Conservation (phyloP, 176 grass and related monocot species). For the Carex myosuroides region DNA sequence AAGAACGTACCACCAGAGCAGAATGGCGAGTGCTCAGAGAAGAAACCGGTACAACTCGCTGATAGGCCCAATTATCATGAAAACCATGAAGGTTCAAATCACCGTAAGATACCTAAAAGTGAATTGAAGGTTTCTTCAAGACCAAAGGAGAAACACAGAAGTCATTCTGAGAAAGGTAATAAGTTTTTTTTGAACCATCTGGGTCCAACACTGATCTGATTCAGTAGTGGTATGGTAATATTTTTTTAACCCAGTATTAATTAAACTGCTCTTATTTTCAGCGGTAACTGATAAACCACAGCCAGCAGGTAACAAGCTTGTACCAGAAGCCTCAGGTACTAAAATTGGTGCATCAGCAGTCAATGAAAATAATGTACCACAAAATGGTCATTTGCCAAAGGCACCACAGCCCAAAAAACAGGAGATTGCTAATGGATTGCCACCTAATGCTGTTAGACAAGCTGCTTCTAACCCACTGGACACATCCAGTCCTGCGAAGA, state of each 20-base stretch:
- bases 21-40: conserved; percentile 24
- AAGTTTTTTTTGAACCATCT: neutral
- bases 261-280: conserved; percentile 21
- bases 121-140: conserved; percentile 18
- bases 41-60: conserved; percentile 16
- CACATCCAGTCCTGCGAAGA: conserved; percentile 46
- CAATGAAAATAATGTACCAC: conserved; percentile 46
- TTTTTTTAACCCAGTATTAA: conserved; percentile 18
- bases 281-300: conserved; percentile 41
- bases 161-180: conserved; percentile 18
- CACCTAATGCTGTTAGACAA: conserved; percentile 39
- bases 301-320: conserved; percentile 41
- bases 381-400: conserved; percentile 37
- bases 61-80: conserved; percentile 6
- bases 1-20: conserved; percentile 27
- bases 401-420: conserved; percentile 35
- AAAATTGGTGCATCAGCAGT: conserved; percentile 35
- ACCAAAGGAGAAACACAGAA: conserved; percentile 20
- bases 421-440: conserved; percentile 48
- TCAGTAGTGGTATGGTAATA: neutral
- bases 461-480: conserved; percentile 31
- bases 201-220: neutral
- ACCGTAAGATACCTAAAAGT: neutral
- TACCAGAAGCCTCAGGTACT: conserved; percentile 29
- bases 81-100: conserved; percentile 15